These are phyloP conservation scores for Picea glauca DNA, from an alignment of 75 land plant genomes.

Conservation along the genomic window DNA sequence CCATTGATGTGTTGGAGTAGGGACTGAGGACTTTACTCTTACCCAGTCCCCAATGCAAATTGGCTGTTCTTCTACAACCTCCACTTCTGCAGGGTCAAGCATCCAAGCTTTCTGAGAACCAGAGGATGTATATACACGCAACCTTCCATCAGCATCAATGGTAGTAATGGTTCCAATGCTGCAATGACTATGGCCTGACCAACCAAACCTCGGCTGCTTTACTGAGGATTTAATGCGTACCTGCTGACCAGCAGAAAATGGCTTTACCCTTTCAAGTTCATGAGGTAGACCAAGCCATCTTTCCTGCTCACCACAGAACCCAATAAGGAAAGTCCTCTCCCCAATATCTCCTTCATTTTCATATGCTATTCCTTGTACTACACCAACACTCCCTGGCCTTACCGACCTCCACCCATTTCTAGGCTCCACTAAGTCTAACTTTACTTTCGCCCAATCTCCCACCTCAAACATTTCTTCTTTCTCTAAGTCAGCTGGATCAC, in stretches of 20 bases:
- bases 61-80: slow-evolving; percentile 68
- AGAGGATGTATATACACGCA: slow-evolving; percentile 69
- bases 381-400: slow-evolving; percentile 78
- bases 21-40: slow-evolving; percentile 50
- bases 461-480: slow-evolving; percentile 81
- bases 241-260: slow-evolving; percentile 53
- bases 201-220: slow-evolving; percentile 89
- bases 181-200: slow-evolving; percentile 70
- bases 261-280: slow-evolving; percentile 55
- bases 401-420: slow-evolving; percentile 64
- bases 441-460: slow-evolving; percentile 85
- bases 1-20: slow-evolving; percentile 86
- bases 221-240: slow-evolving; percentile 61
- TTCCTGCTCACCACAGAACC: slow-evolving; percentile 94
- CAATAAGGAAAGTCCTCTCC: slow-evolving; percentile 62
- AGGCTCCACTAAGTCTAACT: slow-evolving; percentile 33
- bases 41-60: slow-evolving; percentile 86
- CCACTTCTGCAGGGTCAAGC: slow-evolving; percentile 96
- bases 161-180: slow-evolving; percentile 69
- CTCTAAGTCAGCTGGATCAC: slow-evolving; percentile 88
- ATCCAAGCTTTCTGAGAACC: slow-evolving; percentile 79
- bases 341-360: slow-evolving; percentile 41
- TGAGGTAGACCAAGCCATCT: slow-evolving; percentile 69
- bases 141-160: slow-evolving; percentile 88
- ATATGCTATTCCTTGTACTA: slow-evolving; percentile 76